Base-by-base conservation (phyloP, 2,329 filamentous ascomycete genomes). In the Penicillium glabrum region DNA sequence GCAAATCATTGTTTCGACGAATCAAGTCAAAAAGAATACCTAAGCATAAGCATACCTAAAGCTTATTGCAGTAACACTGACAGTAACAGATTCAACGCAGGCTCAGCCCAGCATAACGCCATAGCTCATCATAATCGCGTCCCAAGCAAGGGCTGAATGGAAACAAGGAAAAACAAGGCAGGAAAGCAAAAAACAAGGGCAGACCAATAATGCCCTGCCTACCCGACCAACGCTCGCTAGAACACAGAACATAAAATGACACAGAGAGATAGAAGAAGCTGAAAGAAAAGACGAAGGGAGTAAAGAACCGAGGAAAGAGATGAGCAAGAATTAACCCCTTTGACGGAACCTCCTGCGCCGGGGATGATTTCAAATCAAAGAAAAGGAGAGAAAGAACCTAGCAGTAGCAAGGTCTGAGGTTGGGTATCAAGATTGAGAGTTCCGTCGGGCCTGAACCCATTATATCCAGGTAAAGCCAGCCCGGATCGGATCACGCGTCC, bases 101-200 rank as follows among this genome's bases (percentile, higher is more conserved):
- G 19, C 37, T 51, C 13, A 26, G 45, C 48, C 29, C 45, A 39
- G 49, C 59, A 46, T 59, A 57, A 61, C 59, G 59, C 59, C 59
- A 46, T 57, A 37, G 56, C 54, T 59, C 57, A 45, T 60, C 58
- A 35, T 61, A 53, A 53, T 57, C 51, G 46, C 50, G 52, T 59
- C 51, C 56, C 49, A 53, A 55, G 48, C 21, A 46, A 48, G 39
- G 39, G 39, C n/a, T 41, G 29, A 41, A 46, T 27, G 31, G 21
- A 39, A 13, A 16, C 24, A 47, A 35, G 31, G n/a, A 19, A 53
- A 39, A 39, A 31, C 21, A 14, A 37, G 19, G 11, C 24, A 33
- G 16, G 9, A 45, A 51, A 23, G 51, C 8, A 35, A 53, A 47
- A 35, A 45, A 26, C 47, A 47, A 43, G 46, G 45, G 35, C 24